Conservation (phyloP, 2,329 filamentous ascomycete genomes). For the Fusarium sp. region DNA sequence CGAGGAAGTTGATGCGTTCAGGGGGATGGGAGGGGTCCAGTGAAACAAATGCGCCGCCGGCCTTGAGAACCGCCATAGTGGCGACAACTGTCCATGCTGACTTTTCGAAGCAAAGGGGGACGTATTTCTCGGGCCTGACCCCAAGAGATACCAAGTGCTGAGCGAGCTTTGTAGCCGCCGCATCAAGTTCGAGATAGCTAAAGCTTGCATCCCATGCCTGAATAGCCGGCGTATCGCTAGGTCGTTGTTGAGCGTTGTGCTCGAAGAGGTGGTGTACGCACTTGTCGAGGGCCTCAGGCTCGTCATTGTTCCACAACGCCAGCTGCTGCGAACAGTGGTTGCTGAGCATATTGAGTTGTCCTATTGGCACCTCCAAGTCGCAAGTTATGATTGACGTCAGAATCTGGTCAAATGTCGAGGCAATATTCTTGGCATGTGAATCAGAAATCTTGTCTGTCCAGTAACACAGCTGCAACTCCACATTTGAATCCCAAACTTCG, state of each 20-base stretch:
- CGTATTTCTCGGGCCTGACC: constrained; percentile 39
- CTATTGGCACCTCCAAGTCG: background rate
- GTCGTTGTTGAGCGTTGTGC: constrained; percentile 47
- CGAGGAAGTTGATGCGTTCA: constrained; percentile 24
- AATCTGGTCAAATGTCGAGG: constrained; percentile 31
- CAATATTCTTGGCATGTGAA: constrained; percentile 34
- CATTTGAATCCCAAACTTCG: constrained; percentile 36
- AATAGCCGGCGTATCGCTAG: constrained; percentile 50
- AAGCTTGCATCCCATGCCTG: constrained; percentile 60
- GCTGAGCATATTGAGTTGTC: constrained; percentile 36
- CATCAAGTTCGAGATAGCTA: constrained; percentile 48
- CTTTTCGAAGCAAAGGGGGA: constrained; percentile 54
- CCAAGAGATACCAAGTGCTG: constrained; percentile 51
- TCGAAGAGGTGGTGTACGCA: constrained; percentile 58
- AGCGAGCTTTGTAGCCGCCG: constrained; percentile 42
- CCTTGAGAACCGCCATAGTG: constrained; percentile 51
- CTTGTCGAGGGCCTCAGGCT: constrained; percentile 15
- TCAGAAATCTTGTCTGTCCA: constrained; percentile 39
- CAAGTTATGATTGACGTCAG: constrained; percentile 11
- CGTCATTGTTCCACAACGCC: constrained; percentile 41
- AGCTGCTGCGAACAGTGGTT: constrained; percentile 24
- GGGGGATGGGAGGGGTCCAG: constrained; percentile 54
- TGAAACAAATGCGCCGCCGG: constrained; percentile 47
- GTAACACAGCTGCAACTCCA: constrained; percentile 37
- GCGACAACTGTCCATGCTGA: constrained; percentile 51